A percentile compares a stretch with the other conserved stretches of the same genome.
Conservation (phyloP, 331 rosid species). For the Quercus tomentella region DNA sequence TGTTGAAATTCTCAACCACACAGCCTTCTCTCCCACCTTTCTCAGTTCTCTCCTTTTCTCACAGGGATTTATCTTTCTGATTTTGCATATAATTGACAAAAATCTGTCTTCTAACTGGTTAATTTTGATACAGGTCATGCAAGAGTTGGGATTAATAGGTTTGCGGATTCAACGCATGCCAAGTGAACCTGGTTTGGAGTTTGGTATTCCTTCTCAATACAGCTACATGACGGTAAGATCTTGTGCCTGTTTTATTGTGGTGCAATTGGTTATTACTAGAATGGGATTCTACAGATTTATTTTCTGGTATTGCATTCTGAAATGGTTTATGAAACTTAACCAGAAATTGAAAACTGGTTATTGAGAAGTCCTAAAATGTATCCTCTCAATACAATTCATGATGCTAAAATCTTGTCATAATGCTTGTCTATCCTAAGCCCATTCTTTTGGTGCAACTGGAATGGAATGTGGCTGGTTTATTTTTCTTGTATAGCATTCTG, state of each 20-base stretch:
- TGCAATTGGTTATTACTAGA: not conserved
- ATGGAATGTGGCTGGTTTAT: not conserved
- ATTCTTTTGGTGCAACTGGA: not conserved
- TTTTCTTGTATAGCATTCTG: not conserved
- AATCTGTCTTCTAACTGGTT: not conserved
- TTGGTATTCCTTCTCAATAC: constrained; percentile 91
- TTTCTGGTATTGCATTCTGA: not conserved
- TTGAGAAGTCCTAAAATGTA: not conserved
- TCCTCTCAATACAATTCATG: constrained; percentile 81
- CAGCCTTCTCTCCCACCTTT: no score
- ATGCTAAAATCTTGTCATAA: constrained; percentile 46
- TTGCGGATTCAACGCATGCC: constrained; percentile 98
- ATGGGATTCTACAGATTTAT: not conserved
- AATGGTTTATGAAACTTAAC: not conserved
- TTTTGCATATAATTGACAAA: not conserved
- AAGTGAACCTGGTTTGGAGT: constrained; percentile 74
- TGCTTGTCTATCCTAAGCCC: constrained; percentile 4
- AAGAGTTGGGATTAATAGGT: constrained; percentile 86
- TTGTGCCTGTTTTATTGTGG: not conserved
- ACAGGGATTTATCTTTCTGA: not conserved
- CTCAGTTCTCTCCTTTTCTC: not conserved
- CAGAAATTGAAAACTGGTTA: not conserved
- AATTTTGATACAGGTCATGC: constrained; percentile 73
- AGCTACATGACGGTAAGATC: constrained; percentile 83
- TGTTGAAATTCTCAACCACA: constrained; percentile 13